A percentile compares a stretch with the other conserved stretches of the same genome.
These are phyloP conservation scores for Cutaneotrichosporon cavernicola DNA, from an alignment of 1,284 basidiomycete species.

Conservation along the genomic window DNA sequence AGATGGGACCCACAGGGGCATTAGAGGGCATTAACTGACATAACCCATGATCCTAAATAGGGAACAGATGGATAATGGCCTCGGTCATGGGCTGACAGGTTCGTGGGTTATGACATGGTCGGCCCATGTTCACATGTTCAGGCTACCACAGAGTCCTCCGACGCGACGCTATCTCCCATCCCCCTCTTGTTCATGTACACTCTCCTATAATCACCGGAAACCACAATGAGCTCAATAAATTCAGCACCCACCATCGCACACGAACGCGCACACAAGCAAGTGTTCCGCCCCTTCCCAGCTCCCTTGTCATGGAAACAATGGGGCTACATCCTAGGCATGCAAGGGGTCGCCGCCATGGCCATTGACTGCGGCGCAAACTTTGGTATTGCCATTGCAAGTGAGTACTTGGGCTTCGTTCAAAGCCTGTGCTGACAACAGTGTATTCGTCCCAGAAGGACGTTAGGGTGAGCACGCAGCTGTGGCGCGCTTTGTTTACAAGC, in stretches of 20 bases:
- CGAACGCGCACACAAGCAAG: conserved; percentile 13
- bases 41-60: too few relatives aligned
- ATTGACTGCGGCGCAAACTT: conserved; percentile 53
- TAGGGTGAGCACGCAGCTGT: conserved; percentile 13
- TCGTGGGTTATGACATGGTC: too few relatives aligned
- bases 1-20: too few relatives aligned
- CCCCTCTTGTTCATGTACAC: background rate
- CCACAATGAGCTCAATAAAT: conserved; percentile 14
- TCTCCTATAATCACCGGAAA: background rate
- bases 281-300: conserved; percentile 50
- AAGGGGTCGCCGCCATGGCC: conserved; percentile 32
- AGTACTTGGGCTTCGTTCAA: conserved; percentile 13
- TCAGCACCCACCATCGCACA: conserved; percentile 15
- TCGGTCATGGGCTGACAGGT: too few relatives aligned
- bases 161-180: background rate
- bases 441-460: conserved; percentile 41
- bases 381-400: conserved; percentile 51
- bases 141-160: too few relatives aligned
- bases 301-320: conserved; percentile 45
- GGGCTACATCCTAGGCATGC: conserved; percentile 47
- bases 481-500: conserved; percentile 3
- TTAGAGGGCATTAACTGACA: too few relatives aligned
- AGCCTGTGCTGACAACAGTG: conserved; percentile 33
- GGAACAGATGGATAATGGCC: too few relatives aligned
- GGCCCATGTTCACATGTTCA: too few relatives aligned